Evolutionary conservation across 441 rosid species (phyloP).

Genomic region (Cnidoscolus chayamansa): DNA sequence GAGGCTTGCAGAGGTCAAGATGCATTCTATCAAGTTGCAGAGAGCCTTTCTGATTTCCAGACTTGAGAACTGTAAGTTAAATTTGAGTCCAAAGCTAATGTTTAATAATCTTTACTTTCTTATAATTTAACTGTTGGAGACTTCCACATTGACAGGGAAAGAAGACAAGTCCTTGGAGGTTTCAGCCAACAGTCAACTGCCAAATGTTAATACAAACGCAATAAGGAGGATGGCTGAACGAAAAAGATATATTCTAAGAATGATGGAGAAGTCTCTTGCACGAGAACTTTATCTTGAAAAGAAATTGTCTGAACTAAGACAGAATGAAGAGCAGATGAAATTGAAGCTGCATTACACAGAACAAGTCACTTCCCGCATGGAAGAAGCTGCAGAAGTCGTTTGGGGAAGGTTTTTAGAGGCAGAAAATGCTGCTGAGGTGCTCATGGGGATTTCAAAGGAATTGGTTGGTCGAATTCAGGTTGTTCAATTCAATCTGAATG

Average conservation of each 20-base stretch:
- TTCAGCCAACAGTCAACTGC: slow-evolving; percentile 34
- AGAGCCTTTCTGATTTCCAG: slow-evolving; percentile 51
- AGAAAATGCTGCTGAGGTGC: slow-evolving; percentile 78
- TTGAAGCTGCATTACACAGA: slow-evolving; percentile 69
- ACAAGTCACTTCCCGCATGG: slow-evolving; percentile 79
- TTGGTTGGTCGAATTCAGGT: slow-evolving; percentile 60
- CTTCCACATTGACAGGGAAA: slow-evolving; percentile 47
- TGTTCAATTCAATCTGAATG: slow-evolving; percentile 62
- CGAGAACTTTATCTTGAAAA: slow-evolving; percentile 78
- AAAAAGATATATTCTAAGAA: slow-evolving; percentile 57
- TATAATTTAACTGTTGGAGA: slow-evolving; percentile 13
- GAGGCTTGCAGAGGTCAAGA: slow-evolving; percentile 60
- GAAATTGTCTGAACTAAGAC: slow-evolving; percentile 50
- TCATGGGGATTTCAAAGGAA: slow-evolving; percentile 84
- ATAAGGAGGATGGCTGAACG: slow-evolving; percentile 47
- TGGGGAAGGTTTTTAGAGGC: slow-evolving; percentile 95
- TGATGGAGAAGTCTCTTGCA: slow-evolving; percentile 74
- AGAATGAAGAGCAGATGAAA: slow-evolving; percentile 74
- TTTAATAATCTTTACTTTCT: slow-evolving; percentile 16
- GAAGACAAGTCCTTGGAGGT: slow-evolving; percentile 36
- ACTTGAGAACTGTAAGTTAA: slow-evolving; percentile 56
- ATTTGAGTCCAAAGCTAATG: slow-evolving; percentile 10
- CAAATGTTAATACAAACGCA: slow-evolving; percentile 35
- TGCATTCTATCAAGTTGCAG: slow-evolving; percentile 59
- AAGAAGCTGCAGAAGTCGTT: slow-evolving; percentile 88